These are phyloP conservation scores for Waltiozyma sp. DNA, from an alignment of 1,139 yeast species.

Conservation along the genomic window DNA sequence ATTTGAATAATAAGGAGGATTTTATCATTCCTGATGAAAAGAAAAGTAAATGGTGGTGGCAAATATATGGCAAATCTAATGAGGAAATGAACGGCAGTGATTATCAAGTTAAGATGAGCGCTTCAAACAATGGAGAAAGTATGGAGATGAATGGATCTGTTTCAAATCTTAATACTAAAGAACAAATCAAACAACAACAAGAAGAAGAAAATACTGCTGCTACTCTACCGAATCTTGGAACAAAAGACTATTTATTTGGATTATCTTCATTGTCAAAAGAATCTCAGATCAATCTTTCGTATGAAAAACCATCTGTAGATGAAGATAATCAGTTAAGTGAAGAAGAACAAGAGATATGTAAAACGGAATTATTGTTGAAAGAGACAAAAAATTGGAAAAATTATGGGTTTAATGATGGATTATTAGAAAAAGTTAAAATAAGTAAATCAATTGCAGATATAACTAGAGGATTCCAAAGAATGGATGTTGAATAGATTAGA, in stretches of 20 bases:
- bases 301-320: conserved; percentile 2
- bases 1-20: conserved; percentile 14
- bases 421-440: conserved; percentile 2
- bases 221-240: neutral
- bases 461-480: conserved; percentile 4
- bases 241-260: neutral
- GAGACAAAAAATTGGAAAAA: neutral
- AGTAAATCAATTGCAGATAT: neutral
- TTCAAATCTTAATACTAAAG: neutral
- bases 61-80: conserved; percentile 65
- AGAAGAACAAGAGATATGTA: too few species aligned
- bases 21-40: conserved; percentile 59
- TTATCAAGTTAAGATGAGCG: neutral
- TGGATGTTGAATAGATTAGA: conserved; percentile 4
- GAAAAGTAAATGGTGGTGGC: conserved; percentile 81
- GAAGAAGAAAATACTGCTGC: neutral
- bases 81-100: conserved; percentile 83
- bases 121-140: neutral
- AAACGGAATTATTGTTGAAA: too few species aligned
- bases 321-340: conserved; percentile 1
- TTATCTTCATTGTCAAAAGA: neutral
- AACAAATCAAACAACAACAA: neutral
- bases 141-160: neutral
- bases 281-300: neutral
- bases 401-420: neutral